Percentiles rank a stretch among this genome's conserved stretches.
phyloP scores from a whole-genome alignment of 192 early-diverging fungal genomes.

The Coemansia sp. region DNA sequence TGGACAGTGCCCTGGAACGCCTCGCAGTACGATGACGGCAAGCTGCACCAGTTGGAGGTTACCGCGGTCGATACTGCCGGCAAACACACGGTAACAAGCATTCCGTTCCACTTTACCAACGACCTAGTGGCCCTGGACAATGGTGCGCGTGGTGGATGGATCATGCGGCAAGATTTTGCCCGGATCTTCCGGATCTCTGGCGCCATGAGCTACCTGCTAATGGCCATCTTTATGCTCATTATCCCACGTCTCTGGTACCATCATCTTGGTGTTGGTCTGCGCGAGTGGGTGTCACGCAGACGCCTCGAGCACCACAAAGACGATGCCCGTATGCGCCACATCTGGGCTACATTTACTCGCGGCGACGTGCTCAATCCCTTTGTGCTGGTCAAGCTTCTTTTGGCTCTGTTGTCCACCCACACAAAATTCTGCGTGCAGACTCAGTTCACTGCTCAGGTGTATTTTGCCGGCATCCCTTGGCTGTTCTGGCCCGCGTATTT shows the following conservation, averaged over 20 bases:
- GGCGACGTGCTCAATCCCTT: conserved; percentile 9
- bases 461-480: conserved; percentile 26
- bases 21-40: conserved; percentile 60
- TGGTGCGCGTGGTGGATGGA: conserved; percentile 67
- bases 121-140: conserved; percentile 54
- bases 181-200: conserved; percentile 47
- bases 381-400: conserved; percentile 7
- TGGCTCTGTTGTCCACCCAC: conserved; percentile 26
- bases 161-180: conserved; percentile 62
- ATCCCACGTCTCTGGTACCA: conserved; percentile 14
- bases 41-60: conserved; percentile 60
- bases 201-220: conserved; percentile 37
- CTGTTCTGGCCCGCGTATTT: conserved; percentile 59
- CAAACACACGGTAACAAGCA: conserved; percentile 33
- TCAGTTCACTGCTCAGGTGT: conserved; percentile 46
- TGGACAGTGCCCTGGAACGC: conserved; percentile 75
- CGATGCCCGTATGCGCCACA: conserved; percentile 9
- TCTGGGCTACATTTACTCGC: conserved; percentile 9
- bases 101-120: conserved; percentile 70
- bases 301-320: conserved; percentile 26
- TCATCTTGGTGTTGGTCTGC: conserved; percentile 1
- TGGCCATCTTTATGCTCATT: conserved; percentile 38
- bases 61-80: conserved; percentile 59
- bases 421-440: conserved; percentile 46
- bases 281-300: conserved; percentile 13